A percentile compares a stretch with the other conserved stretches of the same genome.
Conservation (phyloP, 2,329 filamentous ascomycete genomes). For the Phaeosphaeria sp. region DNA sequence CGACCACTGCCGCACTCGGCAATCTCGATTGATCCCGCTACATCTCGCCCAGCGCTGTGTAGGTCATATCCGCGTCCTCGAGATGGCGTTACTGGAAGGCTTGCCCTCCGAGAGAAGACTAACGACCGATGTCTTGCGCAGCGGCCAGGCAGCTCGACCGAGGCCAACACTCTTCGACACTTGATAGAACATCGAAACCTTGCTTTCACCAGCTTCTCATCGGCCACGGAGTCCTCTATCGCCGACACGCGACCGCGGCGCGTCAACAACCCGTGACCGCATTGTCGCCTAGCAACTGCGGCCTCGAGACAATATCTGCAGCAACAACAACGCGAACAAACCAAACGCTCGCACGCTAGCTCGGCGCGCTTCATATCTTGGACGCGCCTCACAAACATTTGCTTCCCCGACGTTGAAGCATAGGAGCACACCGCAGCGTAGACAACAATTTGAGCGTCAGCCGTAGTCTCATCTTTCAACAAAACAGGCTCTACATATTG, state of each 20-base stretch:
- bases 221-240: conserved; percentile 8
- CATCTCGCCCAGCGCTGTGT: conserved; percentile 37
- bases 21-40: conserved; percentile 13
- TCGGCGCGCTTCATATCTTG: not conserved
- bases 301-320: conserved; percentile 1
- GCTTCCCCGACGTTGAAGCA: not conserved
- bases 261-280: conserved; percentile 14
- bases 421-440: too few species aligned
- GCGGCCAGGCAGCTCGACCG: conserved; percentile 20
- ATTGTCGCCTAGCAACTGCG: conserved; percentile 16
- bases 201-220: conserved; percentile 6
- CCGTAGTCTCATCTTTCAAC: not conserved
- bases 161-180: conserved; percentile 14
- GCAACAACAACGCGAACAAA: conserved; percentile 1
- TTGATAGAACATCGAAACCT: conserved; percentile 2
- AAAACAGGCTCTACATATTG: not conserved
- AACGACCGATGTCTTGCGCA: conserved; percentile 34
- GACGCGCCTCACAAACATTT: not conserved
- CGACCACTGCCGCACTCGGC: conserved; percentile 8
- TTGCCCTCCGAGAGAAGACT: conserved; percentile 40
- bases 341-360: not conserved
- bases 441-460: too few species aligned
- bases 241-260: conserved; percentile 12
- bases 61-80: conserved; percentile 37
- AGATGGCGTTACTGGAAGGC: conserved; percentile 38